phyloP scores from a whole-genome alignment of 768 basidiomycete genomes.

The Xerocomus spinulosus region DNA sequence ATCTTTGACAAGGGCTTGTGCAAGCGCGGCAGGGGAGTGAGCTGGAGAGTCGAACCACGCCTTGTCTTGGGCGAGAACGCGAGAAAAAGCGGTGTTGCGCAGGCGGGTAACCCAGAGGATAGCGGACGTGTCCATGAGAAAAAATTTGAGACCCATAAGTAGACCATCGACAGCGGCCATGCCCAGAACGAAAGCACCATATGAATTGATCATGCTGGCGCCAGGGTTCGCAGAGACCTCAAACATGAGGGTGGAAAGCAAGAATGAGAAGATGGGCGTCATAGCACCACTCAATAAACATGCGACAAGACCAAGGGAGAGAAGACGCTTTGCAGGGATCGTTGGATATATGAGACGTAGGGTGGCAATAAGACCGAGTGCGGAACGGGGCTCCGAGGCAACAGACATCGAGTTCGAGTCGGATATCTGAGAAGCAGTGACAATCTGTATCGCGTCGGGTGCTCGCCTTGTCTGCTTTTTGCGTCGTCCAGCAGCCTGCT shows the following conservation, averaged over 20 bases:
- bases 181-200: slow-evolving; percentile 67
- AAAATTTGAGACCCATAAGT: slow-evolving; percentile 70
- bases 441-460: not conserved
- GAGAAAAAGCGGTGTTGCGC: slow-evolving; percentile 50
- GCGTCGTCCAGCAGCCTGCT: slow-evolving; percentile 36
- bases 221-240: slow-evolving; percentile 70
- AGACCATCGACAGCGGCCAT: slow-evolving; percentile 75
- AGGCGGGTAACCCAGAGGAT: slow-evolving; percentile 71
- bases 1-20: slow-evolving; percentile 81
- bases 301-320: slow-evolving; percentile 65
- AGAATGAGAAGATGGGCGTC: slow-evolving; percentile 89
- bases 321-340: slow-evolving; percentile 66
- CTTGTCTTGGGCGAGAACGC: slow-evolving; percentile 76
- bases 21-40: slow-evolving; percentile 56
- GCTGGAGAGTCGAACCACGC: slow-evolving; percentile 74
- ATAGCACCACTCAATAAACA: slow-evolving; percentile 73
- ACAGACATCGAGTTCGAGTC: slow-evolving; percentile 1
- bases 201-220: slow-evolving; percentile 61
- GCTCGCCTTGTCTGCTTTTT: slow-evolving; percentile 22
- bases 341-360: slow-evolving; percentile 59
- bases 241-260: slow-evolving; percentile 77
- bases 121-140: slow-evolving; percentile 70
- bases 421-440: slow-evolving; percentile 5
- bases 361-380: slow-evolving; percentile 33
- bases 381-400: not conserved